Evolutionary conservation across 2,329 filamentous ascomycete genomes (phyloP).

Genomic region (Capronia epimyces): DNA sequence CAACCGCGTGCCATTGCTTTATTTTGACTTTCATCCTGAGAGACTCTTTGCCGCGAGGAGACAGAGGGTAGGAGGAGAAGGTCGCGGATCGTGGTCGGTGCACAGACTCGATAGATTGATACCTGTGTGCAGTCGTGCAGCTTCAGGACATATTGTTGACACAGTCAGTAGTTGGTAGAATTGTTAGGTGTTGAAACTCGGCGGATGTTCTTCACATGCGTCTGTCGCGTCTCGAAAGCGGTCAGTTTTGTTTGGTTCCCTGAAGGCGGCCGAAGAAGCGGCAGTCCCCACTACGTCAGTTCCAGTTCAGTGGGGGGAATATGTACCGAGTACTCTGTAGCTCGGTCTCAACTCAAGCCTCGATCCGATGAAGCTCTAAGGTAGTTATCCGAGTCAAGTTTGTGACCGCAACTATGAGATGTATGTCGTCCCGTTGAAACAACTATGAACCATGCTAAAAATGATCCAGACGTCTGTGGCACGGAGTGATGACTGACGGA

Average conservation of each 20-base stretch:
- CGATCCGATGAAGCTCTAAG: not conserved
- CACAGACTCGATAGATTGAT: not conserved
- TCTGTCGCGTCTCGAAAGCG: not conserved
- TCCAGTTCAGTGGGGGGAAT: not conserved
- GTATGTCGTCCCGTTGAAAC: not conserved
- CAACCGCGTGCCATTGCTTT: conserved; percentile 86
- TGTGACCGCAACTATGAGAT: not conserved
- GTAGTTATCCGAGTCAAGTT: too few species aligned
- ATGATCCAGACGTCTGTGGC: not conserved
- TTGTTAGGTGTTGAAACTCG: not conserved
- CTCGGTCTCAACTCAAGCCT: not conserved
- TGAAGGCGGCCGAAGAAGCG: not conserved
- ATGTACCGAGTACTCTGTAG: not conserved
- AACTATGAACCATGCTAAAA: not conserved
- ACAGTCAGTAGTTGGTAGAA: not conserved
- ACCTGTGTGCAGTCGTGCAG: not conserved
- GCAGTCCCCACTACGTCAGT: not conserved
- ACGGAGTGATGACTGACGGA: conserved; percentile 7
- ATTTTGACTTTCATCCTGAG: conserved; percentile 85
- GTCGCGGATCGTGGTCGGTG: not conserved
- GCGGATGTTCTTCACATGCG: not conserved
- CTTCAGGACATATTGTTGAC: not conserved
- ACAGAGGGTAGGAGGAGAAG: not conserved
- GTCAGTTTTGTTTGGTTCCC: not conserved
- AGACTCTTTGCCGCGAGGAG: not conserved